Conservation (phyloP, 305 asterid genomes). For the Vinca major region DNA sequence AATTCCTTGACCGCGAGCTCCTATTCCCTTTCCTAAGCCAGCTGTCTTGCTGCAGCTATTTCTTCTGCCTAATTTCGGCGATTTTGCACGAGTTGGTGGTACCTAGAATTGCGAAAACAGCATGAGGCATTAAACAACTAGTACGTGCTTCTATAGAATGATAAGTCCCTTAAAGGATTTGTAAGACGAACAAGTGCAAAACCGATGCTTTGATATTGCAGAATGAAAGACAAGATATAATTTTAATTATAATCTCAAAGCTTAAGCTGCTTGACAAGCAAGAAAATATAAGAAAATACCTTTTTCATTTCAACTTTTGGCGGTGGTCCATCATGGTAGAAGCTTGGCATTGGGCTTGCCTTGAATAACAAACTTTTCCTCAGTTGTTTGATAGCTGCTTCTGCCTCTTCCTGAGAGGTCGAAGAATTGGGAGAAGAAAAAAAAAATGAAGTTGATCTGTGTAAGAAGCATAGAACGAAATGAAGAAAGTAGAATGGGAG, state of each 20-base stretch:
- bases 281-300: conserved; percentile 23
- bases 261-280: not conserved
- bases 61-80: conserved; percentile 76
- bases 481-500: not conserved
- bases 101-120: conserved; percentile 32
- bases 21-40: conserved; percentile 27
- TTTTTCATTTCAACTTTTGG: conserved; percentile 61
- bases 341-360: conserved; percentile 75
- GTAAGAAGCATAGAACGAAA: not conserved
- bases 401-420: conserved; percentile 33
- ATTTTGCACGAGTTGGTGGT: conserved; percentile 85
- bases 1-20: not conserved
- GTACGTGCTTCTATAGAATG: not conserved
- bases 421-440: not conserved
- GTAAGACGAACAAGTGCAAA: not conserved
- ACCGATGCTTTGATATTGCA: not conserved
- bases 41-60: conserved; percentile 50
- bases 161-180: not conserved
- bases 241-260: conserved; percentile 5
- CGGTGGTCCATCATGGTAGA: conserved; percentile 70
- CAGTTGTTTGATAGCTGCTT: conserved; percentile 54
- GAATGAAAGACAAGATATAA: not conserved
- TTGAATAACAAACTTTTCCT: conserved; percentile 50
- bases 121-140: not conserved
- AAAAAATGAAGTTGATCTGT: conserved; percentile 2